Evolutionary conservation across 2,329 filamentous ascomycete genomes (phyloP).

Genomic region (Calonectria pseudoturangicola): DNA sequence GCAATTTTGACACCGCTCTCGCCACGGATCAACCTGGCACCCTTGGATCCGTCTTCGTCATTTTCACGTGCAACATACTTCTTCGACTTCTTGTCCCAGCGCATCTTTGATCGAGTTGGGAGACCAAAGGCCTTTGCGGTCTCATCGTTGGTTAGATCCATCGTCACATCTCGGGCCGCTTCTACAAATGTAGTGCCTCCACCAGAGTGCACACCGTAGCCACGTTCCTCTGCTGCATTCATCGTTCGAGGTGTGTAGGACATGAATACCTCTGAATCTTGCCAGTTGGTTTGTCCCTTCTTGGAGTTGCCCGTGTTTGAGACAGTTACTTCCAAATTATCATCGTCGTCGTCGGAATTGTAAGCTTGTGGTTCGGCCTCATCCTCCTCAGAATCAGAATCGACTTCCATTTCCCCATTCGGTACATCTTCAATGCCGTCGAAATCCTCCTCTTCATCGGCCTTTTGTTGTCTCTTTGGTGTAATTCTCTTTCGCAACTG

Average conservation of each 20-base stretch:
- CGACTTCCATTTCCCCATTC: conserved; percentile 60
- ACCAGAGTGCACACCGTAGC: conserved; percentile 93
- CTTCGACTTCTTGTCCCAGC: conserved; percentile 97
- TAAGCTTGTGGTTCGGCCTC: conserved; percentile 67
- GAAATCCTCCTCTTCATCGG: conserved; percentile 63
- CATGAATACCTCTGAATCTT: conserved; percentile 96
- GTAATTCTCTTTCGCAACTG: conserved; percentile 82
- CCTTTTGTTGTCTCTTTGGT: conserved; percentile 69
- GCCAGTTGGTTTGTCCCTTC: conserved; percentile 79
- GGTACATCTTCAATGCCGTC: conserved; percentile 56
- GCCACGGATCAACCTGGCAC: conserved; percentile 83
- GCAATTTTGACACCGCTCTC: conserved; percentile 98
- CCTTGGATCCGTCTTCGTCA: conserved; percentile 92
- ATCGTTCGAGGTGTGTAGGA: conserved; percentile 89
- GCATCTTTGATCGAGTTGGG: conserved; percentile 83
- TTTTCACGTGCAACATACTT: conserved; percentile 95
- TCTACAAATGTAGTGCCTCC: conserved; percentile 86
- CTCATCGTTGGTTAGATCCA: conserved; percentile 96
- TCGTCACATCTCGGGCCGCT: conserved; percentile 88
- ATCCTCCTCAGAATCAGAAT: conserved; percentile 53
- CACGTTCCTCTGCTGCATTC: conserved; percentile 91
- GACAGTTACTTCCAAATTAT: conserved; percentile 80
- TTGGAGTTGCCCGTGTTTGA: conserved; percentile 73
- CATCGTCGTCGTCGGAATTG: conserved; percentile 72
- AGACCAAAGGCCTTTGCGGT: conserved; percentile 85